phyloP scores from a whole-genome alignment of 441 rosid species.

The Flueggea neowawraea region DNA sequence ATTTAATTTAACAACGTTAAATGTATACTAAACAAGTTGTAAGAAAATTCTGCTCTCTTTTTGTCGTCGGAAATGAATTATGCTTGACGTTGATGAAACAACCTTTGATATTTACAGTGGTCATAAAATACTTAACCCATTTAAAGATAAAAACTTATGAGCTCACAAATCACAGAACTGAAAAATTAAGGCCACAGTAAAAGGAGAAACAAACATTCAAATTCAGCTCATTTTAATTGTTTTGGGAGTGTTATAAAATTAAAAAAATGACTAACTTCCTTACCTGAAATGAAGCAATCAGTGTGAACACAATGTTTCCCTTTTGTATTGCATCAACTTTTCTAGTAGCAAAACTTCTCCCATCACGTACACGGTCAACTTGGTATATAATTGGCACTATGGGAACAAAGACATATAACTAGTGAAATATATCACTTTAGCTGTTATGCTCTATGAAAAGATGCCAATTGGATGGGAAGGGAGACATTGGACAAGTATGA shows the following conservation, averaged over 20 bases:
- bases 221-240: not conserved
- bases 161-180: too few species aligned
- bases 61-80: not conserved
- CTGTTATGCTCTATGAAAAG: constrained; percentile 1
- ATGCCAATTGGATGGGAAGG: not conserved
- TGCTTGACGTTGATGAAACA: too few species aligned
- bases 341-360: constrained; percentile 89
- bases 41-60: not conserved
- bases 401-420: constrained; percentile 14
- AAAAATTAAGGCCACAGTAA: too few species aligned
- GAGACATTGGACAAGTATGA: not conserved
- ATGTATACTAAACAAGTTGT: constrained; percentile 7
- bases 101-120: too few species aligned
- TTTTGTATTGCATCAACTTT: constrained; percentile 90
- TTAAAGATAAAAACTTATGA: too few species aligned
- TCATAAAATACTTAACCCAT: too few species aligned
- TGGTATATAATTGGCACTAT: constrained; percentile 82
- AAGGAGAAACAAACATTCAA: not conserved
- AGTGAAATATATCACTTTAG: not conserved
- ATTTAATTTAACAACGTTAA: constrained; percentile 12
- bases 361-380: constrained; percentile 88
- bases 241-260: not conserved
- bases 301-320: constrained; percentile 69
- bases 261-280: constrained; percentile 11
- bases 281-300: constrained; percentile 94